Conservation (phyloP, 2,329 filamentous ascomycete genomes). For the Cytospora mali region DNA sequence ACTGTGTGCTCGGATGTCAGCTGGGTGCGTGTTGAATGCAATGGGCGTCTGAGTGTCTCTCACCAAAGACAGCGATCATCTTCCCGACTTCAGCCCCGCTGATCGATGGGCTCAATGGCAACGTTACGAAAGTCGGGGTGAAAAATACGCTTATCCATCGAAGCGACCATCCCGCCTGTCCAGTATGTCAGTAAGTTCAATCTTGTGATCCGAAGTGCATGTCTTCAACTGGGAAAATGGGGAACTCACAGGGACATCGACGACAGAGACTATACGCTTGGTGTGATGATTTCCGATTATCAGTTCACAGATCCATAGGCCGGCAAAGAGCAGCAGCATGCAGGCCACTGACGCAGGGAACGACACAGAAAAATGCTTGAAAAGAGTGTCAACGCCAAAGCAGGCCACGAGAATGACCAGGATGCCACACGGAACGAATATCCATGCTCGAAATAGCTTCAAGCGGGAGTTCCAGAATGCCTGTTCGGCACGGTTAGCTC, state of each 20-base stretch:
- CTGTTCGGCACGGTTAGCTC: slow-evolving; percentile 11
- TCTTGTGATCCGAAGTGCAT: neutral
- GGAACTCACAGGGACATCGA: slow-evolving; percentile 56
- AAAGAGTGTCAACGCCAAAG: slow-evolving; percentile 48
- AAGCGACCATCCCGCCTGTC: slow-evolving; percentile 57
- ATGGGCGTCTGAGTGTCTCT: slow-evolving; percentile 30
- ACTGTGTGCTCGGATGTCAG: slow-evolving; percentile 41
- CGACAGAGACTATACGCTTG: slow-evolving; percentile 48
- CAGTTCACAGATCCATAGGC: slow-evolving; percentile 49
- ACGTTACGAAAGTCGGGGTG: slow-evolving; percentile 60
- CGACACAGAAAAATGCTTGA: slow-evolving; percentile 50
- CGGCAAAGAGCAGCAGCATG: slow-evolving; percentile 56
- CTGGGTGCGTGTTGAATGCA: neutral
- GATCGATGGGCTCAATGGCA: slow-evolving; percentile 59
- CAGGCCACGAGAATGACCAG: slow-evolving; percentile 44
- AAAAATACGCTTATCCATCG: slow-evolving; percentile 63
- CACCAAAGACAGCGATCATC: slow-evolving; percentile 62
- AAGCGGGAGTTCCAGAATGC: slow-evolving; percentile 23
- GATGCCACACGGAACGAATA: slow-evolving; percentile 53
- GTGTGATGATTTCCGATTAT: slow-evolving; percentile 53
- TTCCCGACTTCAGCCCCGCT: slow-evolving; percentile 58
- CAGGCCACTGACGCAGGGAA: slow-evolving; percentile 65
- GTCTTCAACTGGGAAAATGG: neutral
- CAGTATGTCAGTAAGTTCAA: neutral
- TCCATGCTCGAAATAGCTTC: slow-evolving; percentile 44